Evolutionary conservation across 1,139 yeast species (phyloP).

Genomic region (Wickerhamomyces sp.): DNA sequence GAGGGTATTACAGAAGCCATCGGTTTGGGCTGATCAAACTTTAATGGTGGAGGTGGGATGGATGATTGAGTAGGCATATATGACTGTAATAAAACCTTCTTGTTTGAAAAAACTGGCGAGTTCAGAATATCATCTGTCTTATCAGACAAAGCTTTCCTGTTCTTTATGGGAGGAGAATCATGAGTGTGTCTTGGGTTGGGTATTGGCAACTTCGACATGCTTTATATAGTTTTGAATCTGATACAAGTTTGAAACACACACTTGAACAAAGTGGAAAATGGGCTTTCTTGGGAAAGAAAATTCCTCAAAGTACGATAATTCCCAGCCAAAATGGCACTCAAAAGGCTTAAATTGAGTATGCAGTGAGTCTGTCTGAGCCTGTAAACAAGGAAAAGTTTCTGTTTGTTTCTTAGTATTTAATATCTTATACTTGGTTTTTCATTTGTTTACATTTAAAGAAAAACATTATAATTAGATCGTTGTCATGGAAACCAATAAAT

Average conservation of each 20-base stretch:
- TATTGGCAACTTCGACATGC: constrained; percentile 14
- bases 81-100: neutral
- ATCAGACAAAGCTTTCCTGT: constrained; percentile 17
- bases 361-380: no score
- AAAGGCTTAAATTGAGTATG: no score
- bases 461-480: no score
- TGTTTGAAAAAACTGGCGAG: constrained; percentile 13
- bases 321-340: no score
- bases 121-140: constrained; percentile 11
- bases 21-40: neutral
- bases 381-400: no score
- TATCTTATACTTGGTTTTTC: no score
- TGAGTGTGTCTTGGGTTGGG: constrained; percentile 6
- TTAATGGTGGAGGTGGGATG: neutral
- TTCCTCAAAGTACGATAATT: no score
- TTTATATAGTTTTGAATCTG: neutral
- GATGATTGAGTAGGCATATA: neutral
- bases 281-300: no score
- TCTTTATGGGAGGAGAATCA: constrained; percentile 18
- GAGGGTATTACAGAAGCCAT: neutral
- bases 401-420: no score
- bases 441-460: no score
- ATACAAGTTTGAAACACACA: constrained; percentile 6
- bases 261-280: constrained; percentile 1
- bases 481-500: no score